Percentiles rank a stretch among this genome's conserved stretches.
phyloP scores from a whole-genome alignment of 2,329 filamentous ascomycete genomes.

The Aspergillus sp. region DNA sequence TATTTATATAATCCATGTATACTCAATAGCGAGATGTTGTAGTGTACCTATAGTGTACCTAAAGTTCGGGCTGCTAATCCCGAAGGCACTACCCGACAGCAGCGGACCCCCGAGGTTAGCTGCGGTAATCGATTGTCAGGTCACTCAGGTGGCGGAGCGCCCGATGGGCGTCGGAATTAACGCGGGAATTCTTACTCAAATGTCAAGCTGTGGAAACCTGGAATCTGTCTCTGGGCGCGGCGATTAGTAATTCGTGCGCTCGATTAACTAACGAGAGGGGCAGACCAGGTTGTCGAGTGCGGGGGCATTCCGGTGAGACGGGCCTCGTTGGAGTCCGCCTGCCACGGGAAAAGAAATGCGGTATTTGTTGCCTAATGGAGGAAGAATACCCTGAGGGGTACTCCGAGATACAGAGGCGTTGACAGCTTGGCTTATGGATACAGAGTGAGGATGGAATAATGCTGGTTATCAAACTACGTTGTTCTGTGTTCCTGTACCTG shows the following conservation, averaged over 20 bases:
- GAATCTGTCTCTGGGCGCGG: background rate
- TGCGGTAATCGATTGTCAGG: constrained; percentile 15
- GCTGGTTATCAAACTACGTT: no score
- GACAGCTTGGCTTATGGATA: no score
- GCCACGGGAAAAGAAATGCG: constrained; percentile 1
- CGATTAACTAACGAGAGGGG: background rate
- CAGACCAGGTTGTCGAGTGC: background rate
- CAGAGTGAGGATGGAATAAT: no score
- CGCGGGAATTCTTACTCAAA: constrained; percentile 9
- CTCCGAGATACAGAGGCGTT: background rate
- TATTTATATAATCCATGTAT: background rate
- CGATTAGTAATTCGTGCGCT: background rate
- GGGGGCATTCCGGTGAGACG: constrained; percentile 4
- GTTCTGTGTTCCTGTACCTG: no score
- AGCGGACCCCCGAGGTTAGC: constrained; percentile 23
- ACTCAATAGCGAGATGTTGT: background rate
- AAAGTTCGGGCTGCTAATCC: constrained; percentile 19
- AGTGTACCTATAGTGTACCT: background rate
- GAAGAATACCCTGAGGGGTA: background rate
- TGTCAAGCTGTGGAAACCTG: background rate
- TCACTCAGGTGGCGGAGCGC: background rate
- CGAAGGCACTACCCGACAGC: constrained; percentile 23
- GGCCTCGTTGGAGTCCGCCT: background rate
- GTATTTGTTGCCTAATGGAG: background rate
- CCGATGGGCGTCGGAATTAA: background rate